Conservation (phyloP, 2,329 filamentous ascomycete genomes). For the Cladosporium sp. region DNA sequence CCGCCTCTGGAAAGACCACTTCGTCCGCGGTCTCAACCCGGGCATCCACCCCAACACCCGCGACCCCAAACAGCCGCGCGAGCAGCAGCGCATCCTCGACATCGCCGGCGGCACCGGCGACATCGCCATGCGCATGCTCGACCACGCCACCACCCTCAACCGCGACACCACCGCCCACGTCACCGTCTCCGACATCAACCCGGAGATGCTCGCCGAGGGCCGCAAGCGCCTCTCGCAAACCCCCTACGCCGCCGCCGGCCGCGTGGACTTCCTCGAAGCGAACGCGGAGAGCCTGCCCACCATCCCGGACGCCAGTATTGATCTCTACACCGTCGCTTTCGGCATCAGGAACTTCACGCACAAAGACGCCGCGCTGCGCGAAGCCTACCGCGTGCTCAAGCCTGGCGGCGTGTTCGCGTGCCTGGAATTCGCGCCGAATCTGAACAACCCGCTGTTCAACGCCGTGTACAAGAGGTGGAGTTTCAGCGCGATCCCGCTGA, state of each 20-base stretch:
- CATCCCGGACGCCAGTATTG: conserved; percentile 71
- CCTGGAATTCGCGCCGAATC: conserved; percentile 83
- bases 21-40: conserved; percentile 87
- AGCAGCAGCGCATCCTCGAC: conserved; percentile 78
- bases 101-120: conserved; percentile 96
- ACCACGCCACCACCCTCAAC: conserved; percentile 80
- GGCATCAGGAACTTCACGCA: conserved; percentile 97
- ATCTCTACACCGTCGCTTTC: conserved; percentile 96
- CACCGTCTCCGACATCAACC: conserved; percentile 94
- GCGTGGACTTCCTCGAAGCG: conserved; percentile 77
- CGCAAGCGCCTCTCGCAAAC: conserved; percentile 70
- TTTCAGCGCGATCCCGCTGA: conserved; percentile 89
- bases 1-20: conserved; percentile 95
- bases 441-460: conserved; percentile 76
- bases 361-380: conserved; percentile 76
- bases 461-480: conserved; percentile 93
- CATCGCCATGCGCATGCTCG: conserved; percentile 94
- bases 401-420: conserved; percentile 96
- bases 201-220: conserved; percentile 88
- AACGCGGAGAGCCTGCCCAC: conserved; percentile 76
- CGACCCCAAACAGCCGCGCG: conserved; percentile 44
- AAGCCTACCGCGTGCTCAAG: conserved; percentile 85
- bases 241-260: conserved; percentile 56
- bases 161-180: conserved; percentile 77
- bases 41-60: conserved; percentile 56